Evolutionary conservation across 2,329 filamentous ascomycete species (phyloP), one percentile per base, ranked within the genome.

Genomic region (Cyphellophora attinorum): DNA sequence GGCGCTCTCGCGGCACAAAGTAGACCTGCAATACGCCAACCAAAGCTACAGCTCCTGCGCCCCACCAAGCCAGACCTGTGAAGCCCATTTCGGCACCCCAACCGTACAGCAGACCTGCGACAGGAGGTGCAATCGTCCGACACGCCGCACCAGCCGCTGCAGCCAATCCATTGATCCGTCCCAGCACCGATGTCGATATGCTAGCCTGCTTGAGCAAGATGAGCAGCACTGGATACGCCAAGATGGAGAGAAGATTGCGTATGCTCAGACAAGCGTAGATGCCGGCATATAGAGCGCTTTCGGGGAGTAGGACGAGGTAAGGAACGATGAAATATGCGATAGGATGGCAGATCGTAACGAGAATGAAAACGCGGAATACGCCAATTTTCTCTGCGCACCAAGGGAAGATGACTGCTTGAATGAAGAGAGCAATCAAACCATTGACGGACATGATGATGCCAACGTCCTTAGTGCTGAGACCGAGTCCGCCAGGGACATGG

Each of bases 151-250:
- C 80, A 2, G 74, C 79, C 3, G 75, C 79, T 40, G 81, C 81
- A 31, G 79, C 79, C 6, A 84, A 59, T 0, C 80, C 80, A 43
- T 85, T 85, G 54, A 85, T 80, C 47, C 73, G 77, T 1, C 80
- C 80, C 11, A 85, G 64, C 4, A 74, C 69, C 1, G 66, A 68
- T 3, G 73, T 63, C 4, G 72, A 69, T 0, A 79, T 77, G 3
- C 76, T 74, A 1, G 80, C 76, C 58, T 84, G 76, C 54, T 85
- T 85, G 50, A 85, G 69, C 35, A 85, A 63, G 40, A 85, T 83
- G 16, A 85, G 64, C 1, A 80, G 67, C 6, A 81, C 68, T 0
- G 79, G 80, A 23, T 79, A 81, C 14, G 72, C 74, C 21, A 84
- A 65, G 44, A 84, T 81, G 5, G 76, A 77, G 36, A 78, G 73